Conservation (phyloP, 768 basidiomycete genomes). For the Tulasnella sp. region DNA sequence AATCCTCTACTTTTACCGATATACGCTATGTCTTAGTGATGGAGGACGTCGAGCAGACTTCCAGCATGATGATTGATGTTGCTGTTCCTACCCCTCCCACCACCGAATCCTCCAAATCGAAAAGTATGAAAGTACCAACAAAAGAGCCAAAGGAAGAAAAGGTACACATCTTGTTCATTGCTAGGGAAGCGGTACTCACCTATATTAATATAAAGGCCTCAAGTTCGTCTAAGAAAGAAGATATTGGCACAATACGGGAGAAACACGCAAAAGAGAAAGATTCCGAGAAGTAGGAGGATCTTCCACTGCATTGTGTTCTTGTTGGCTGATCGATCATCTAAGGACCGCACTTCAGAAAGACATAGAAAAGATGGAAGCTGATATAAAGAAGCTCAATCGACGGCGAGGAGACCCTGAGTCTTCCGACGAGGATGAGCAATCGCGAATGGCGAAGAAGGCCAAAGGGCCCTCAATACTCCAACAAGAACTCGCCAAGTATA, state of each 20-base stretch:
- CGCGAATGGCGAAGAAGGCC: slow-evolving; percentile 40
- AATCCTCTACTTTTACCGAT: not conserved
- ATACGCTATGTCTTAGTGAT: slow-evolving; percentile 24
- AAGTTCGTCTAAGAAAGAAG: slow-evolving; percentile 30
- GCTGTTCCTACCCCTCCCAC: no score
- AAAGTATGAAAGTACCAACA: slow-evolving; percentile 28
- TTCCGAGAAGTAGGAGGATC: slow-evolving; percentile 37
- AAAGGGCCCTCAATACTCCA: slow-evolving; percentile 52
- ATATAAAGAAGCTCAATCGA: slow-evolving; percentile 65
- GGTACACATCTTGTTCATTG: no score
- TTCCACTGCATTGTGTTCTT: not conserved
- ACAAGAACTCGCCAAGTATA: slow-evolving; percentile 75
- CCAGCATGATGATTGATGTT: no score
- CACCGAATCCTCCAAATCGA: slow-evolving; percentile 11
- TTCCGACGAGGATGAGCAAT: slow-evolving; percentile 53
- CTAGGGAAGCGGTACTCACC: no score
- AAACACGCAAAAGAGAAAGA: slow-evolving; percentile 60
- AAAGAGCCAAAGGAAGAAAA: slow-evolving; percentile 17
- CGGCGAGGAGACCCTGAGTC: slow-evolving; percentile 33
- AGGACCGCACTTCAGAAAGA: slow-evolving; percentile 58
- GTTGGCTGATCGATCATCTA: not conserved
- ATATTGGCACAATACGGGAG: slow-evolving; percentile 61
- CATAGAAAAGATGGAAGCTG: slow-evolving; percentile 79
- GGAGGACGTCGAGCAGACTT: no score
- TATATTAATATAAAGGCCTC: no score